phyloP scores from a whole-genome alignment of 768 basidiomycete species.

The Mycena vitilis region DNA sequence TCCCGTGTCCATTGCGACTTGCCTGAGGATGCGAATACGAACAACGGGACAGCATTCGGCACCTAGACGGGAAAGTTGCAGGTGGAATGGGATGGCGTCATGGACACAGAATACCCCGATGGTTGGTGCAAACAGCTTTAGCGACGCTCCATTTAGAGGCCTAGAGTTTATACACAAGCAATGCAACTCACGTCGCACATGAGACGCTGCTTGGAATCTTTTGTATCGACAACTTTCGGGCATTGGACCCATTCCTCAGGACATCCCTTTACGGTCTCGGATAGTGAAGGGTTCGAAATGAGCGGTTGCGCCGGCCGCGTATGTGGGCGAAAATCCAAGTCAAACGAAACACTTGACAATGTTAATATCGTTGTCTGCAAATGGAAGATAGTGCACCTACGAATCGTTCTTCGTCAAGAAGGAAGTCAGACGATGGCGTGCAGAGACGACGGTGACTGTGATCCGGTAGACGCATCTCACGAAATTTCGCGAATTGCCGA shows the following conservation, averaged over 20 bases:
- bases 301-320: conserved; percentile 16
- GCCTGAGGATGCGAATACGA: conserved; percentile 8
- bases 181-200: conserved; percentile 24
- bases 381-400: background rate
- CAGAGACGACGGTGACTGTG: conserved; percentile 15
- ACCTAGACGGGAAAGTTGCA: conserved; percentile 8
- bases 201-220: background rate
- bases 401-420: conserved; percentile 17
- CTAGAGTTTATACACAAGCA: too few relatives aligned
- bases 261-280: conserved; percentile 18
- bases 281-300: conserved; percentile 12
- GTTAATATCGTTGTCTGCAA: background rate
- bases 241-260: conserved; percentile 25
- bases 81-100: conserved; percentile 17
- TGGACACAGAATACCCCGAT: conserved; percentile 11
- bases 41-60: too few relatives aligned
- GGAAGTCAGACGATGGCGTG: conserved; percentile 15
- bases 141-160: background rate
- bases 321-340: conserved; percentile 7
- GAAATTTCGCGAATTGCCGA: background rate
- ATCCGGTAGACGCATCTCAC: conserved; percentile 20
- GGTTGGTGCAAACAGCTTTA: conserved; percentile 19
- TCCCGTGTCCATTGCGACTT: background rate
- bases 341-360: conserved; percentile 8
- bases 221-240: background rate